phyloP scores from a whole-genome alignment of 108 stramenopile genomes.

The Skeletonema potamos region DNA sequence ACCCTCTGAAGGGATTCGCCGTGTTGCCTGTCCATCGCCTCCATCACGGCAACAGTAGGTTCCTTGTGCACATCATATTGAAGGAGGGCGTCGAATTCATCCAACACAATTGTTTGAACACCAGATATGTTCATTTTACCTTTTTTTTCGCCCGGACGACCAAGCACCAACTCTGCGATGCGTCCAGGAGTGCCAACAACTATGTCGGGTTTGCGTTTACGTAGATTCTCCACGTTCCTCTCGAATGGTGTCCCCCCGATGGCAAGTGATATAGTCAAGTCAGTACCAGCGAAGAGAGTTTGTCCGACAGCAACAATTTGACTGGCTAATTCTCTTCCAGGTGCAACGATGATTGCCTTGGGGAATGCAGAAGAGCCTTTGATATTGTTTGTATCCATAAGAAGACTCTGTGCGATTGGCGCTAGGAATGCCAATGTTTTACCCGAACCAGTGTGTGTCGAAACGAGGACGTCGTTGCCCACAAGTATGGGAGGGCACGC shows the following conservation, averaged over 20 bases:
- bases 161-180: constrained; percentile 82
- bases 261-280: constrained; percentile 57
- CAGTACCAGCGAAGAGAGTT: constrained; percentile 61
- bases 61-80: constrained; percentile 79
- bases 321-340: constrained; percentile 84
- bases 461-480: constrained; percentile 73
- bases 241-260: constrained; percentile 84
- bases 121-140: constrained; percentile 67
- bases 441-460: constrained; percentile 85
- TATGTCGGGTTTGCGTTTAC: constrained; percentile 76
- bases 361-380: constrained; percentile 23
- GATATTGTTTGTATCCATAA: constrained; percentile 17
- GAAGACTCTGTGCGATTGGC: constrained; percentile 65
- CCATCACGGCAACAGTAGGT: constrained; percentile 71
- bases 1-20: constrained; percentile 57
- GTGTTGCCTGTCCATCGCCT: constrained; percentile 62
- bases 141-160: constrained; percentile 72
- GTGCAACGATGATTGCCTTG: constrained; percentile 74
- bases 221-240: constrained; percentile 70
- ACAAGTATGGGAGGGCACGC: constrained; percentile 62
- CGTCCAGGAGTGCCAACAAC: constrained; percentile 88
- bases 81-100: constrained; percentile 89
- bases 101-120: constrained; percentile 72
- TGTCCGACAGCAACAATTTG: constrained; percentile 82
- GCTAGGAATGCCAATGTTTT: constrained; percentile 84